Percentiles rank a stretch among this genome's conserved stretches.
These are phyloP conservation scores for Fusarium temperatum DNA, from an alignment of 2,329 filamentous ascomycete genomes.

Conservation along the genomic window DNA sequence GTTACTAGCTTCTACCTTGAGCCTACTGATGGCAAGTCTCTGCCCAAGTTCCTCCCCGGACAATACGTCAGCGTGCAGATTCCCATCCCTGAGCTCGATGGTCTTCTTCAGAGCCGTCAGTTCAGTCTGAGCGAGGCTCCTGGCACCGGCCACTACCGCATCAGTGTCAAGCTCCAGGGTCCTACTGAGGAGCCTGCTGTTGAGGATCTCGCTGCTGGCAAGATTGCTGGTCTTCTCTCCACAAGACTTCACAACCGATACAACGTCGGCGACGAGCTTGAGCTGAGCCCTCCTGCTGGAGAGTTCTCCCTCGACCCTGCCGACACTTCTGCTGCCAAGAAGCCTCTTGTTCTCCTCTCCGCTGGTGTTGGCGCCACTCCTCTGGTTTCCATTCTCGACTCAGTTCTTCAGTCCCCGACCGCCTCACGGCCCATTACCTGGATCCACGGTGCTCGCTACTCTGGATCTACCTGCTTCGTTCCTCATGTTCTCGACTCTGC, in stretches of 20 bases:
- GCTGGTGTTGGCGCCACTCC: conserved; percentile 76
- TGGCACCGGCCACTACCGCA: conserved; percentile 69
- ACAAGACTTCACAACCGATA: conserved; percentile 61
- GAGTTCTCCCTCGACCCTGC: conserved; percentile 69
- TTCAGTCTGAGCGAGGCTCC: conserved; percentile 75
- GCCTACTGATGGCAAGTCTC: conserved; percentile 62
- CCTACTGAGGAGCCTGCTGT: conserved; percentile 38
- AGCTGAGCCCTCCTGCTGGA: conserved; percentile 64
- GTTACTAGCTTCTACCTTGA: conserved; percentile 77
- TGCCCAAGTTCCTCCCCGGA: conserved; percentile 73
- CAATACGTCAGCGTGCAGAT: conserved; percentile 77
- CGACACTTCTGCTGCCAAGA: conserved; percentile 50
- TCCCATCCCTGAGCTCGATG: conserved; percentile 64
- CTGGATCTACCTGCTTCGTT: conserved; percentile 63
- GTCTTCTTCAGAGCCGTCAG: conserved; percentile 75
- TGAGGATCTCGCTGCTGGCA: conserved; percentile 48
- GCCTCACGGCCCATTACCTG: conserved; percentile 63
- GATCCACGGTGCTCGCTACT: conserved; percentile 67
- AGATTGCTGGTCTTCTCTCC: conserved; percentile 59
- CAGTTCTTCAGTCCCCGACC: conserved; percentile 49
- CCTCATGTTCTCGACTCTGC: conserved; percentile 59
- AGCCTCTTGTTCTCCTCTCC: conserved; percentile 71
- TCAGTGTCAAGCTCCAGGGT: conserved; percentile 77
- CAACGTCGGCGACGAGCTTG: conserved; percentile 61
- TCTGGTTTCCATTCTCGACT: conserved; percentile 71